phyloP scores from a whole-genome alignment of 768 basidiomycete genomes.

The Tricholoma terreum region DNA sequence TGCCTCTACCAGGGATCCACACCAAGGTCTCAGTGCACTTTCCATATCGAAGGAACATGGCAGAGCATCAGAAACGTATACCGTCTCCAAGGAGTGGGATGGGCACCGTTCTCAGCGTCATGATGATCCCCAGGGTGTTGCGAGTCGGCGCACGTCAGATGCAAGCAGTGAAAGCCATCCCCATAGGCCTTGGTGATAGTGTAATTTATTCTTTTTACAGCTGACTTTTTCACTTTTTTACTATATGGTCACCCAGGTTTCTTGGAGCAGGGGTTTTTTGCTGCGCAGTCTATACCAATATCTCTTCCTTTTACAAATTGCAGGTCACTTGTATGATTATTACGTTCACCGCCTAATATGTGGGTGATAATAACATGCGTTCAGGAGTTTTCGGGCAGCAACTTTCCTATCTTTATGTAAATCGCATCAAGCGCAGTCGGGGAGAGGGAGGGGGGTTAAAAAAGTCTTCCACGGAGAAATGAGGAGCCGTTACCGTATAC shows the following conservation, averaged over 20 bases:
- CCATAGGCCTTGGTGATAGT: conserved; percentile 44
- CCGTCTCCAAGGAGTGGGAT: conserved; percentile 9
- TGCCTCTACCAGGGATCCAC: conserved; percentile 22
- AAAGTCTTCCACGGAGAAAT: conserved; percentile 7
- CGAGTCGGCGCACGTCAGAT: conserved; percentile 25
- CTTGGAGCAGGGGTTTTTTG: background rate
- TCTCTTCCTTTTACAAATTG: too few species aligned
- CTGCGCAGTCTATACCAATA: too few species aligned
- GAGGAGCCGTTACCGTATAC: background rate
- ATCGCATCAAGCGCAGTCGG: background rate
- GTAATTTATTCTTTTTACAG: too few species aligned
- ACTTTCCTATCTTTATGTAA: too few species aligned
- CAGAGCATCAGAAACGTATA: conserved; percentile 6
- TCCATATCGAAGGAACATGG: conserved; percentile 5
- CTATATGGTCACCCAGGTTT: too few species aligned
- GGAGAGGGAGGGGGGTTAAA: too few species aligned
- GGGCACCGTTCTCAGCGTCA: conserved; percentile 13
- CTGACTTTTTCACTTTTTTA: too few species aligned
- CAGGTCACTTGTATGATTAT: too few species aligned
- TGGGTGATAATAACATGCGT: too few species aligned
- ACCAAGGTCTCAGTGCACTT: background rate
- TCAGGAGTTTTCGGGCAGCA: background rate
- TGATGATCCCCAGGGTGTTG: conserved; percentile 19
- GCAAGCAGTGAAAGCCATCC: conserved; percentile 41
- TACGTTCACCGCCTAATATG: too few species aligned